phyloP scores from a whole-genome alignment of 2,329 filamentous ascomycete species.

The Colletotrichum tanaceti region DNA sequence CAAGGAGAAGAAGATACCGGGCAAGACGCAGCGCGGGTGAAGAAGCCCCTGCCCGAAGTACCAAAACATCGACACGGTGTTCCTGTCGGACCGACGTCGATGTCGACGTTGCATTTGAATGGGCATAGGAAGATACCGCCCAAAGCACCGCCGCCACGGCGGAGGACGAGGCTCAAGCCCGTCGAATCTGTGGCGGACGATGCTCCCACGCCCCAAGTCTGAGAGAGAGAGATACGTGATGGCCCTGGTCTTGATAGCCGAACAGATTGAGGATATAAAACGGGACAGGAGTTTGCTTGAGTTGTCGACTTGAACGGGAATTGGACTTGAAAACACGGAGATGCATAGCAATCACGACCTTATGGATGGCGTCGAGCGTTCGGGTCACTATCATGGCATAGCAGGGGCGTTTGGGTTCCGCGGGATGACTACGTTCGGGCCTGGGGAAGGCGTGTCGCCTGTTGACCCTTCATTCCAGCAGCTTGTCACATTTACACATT shows the following conservation, averaged over 20 bases:
- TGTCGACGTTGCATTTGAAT: conserved; percentile 47
- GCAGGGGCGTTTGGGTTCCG: conserved; percentile 36
- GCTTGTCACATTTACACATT: not conserved
- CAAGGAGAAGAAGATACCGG: conserved; percentile 43
- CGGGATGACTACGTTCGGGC: not conserved
- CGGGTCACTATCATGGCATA: conserved; percentile 26
- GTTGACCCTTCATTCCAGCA: not conserved
- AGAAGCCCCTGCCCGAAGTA: conserved; percentile 64
- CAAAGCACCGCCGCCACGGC: conserved; percentile 60
- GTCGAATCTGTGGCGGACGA: conserved; percentile 24
- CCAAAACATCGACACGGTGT: conserved; percentile 68
- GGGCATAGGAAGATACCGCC: conserved; percentile 57
- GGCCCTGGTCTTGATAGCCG: conserved; percentile 7
- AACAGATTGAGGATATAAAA: conserved; percentile 15
- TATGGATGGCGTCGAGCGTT: conserved; percentile 12
- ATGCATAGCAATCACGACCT: conserved; percentile 11
- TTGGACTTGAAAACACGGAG: conserved; percentile 3
- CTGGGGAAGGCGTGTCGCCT: not conserved
- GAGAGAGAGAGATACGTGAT: not conserved
- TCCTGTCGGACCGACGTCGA: conserved; percentile 54
- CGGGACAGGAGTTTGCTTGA: conserved; percentile 14
- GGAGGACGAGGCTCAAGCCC: conserved; percentile 56
- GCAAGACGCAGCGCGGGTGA: conserved; percentile 48
- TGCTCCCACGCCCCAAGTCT: not conserved
- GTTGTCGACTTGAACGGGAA: conserved; percentile 9